phyloP scores from a whole-genome alignment of 2,329 filamentous ascomycete species.

The Fusarium burgessii region DNA sequence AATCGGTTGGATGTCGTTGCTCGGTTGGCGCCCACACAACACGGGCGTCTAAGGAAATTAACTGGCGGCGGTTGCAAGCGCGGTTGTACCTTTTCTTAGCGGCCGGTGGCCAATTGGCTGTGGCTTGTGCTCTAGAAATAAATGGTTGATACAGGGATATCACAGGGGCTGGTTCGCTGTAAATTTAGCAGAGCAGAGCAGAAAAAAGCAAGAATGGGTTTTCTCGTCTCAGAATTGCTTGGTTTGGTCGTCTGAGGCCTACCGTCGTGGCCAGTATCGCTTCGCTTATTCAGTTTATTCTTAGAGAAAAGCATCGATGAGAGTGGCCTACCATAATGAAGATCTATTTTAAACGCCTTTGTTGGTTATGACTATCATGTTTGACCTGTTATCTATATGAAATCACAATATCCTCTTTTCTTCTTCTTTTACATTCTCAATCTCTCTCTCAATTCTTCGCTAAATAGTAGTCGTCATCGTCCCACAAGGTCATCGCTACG shows the following conservation, averaged over 20 bases:
- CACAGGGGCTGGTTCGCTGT: constrained; percentile 24
- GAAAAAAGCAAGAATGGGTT: neutral
- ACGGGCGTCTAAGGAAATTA: constrained; percentile 42
- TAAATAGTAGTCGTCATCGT: constrained; percentile 22
- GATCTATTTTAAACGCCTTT: constrained; percentile 18
- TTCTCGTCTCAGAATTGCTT: constrained; percentile 20
- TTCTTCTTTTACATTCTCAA: neutral
- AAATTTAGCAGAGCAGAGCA: constrained; percentile 1
- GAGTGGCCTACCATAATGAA: constrained; percentile 4
- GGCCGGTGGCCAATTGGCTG: constrained; percentile 37
- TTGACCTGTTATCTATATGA: constrained; percentile 14
- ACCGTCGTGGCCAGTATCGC: constrained; percentile 21
- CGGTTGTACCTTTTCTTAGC: constrained; percentile 25
- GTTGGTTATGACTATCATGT: neutral
- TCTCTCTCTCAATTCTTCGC: neutral
- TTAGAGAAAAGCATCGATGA: neutral
- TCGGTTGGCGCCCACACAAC: constrained; percentile 31
- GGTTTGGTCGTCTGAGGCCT: constrained; percentile 30
- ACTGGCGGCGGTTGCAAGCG: constrained; percentile 40
- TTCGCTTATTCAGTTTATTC: constrained; percentile 3
- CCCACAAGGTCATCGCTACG: constrained; percentile 29
- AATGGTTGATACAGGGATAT: constrained; percentile 22
- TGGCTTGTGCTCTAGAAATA: constrained; percentile 4
- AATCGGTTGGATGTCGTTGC: constrained; percentile 37
- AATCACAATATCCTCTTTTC: constrained; percentile 13